A percentile compares a stretch with the other conserved stretches of the same genome.
Conservation (phyloP, 176 grass and related monocot species). For the Juncus effusus region DNA sequence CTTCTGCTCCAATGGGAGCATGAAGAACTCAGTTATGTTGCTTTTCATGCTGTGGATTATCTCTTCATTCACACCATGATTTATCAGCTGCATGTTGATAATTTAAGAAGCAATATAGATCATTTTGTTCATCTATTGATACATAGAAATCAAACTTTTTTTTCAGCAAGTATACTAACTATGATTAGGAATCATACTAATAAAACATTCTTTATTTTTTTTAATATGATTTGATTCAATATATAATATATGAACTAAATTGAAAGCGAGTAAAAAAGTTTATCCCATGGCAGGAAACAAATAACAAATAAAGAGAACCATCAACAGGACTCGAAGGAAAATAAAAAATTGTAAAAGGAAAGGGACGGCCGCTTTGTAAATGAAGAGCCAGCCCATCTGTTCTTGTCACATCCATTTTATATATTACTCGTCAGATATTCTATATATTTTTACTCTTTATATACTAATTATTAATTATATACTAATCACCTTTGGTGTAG, state of each 20-base stretch:
- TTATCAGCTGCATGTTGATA: conserved; percentile 26
- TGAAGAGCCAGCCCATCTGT: no score
- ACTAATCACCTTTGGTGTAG: background rate
- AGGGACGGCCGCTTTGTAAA: no score
- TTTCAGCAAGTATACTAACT: background rate
- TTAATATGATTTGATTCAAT: no score
- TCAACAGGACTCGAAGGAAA: no score
- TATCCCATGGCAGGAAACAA: no score
- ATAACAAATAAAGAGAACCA: no score
- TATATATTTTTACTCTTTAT: background rate
- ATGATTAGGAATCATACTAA: no score
- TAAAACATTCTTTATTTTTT: no score
- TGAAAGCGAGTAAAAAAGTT: no score
- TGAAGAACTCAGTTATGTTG: conserved; percentile 24
- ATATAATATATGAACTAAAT: no score
- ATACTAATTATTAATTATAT: background rate
- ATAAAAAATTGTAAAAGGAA: no score
- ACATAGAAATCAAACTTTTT: background rate
- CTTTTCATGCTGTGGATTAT: conserved; percentile 19
- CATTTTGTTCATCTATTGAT: background rate
- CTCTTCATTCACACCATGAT: conserved; percentile 32
- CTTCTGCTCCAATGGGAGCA: conserved; percentile 23
- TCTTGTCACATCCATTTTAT: no score
- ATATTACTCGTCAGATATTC: background rate
- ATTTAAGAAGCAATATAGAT: background rate